Base-by-base conservation (phyloP, 1,139 yeast genomes). In the Meyerozyma elateridarum region DNA sequence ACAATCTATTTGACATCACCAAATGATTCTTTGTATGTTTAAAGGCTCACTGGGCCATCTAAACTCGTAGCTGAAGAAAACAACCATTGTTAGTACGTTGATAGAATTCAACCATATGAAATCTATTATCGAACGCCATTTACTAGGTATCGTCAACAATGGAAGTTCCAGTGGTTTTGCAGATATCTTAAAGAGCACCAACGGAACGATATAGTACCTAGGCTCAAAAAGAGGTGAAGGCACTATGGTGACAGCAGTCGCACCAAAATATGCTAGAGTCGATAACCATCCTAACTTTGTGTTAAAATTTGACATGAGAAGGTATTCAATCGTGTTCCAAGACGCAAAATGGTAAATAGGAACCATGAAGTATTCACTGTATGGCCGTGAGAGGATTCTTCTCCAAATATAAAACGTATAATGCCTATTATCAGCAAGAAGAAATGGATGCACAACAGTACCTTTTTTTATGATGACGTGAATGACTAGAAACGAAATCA, bases 191-290 rank as follows among this genome's bases (percentile, higher is more conserved):
- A 89, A 88, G 22, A 88, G 52, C 9, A 84, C 52, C 49, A 76
- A 77, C 3, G 98, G 97, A 3, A 85, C 50, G 32, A 91, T 83
- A 54, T 82, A 91, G 55, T 93, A 91, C 34, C 98, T 73, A 29
- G 96, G 96, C 54, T 91, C 99, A 48, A 93, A 78, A 40, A 91
- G 64, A 7, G 98, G 97, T 0, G 95, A 80, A 9, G 97, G 96
- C 0, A 83, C 74, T 16, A 91, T 65, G 0, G 93, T 82, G 2
- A 76, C 53, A 2, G 70, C 48, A 0, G 74, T 65, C 18, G 89
- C 81, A 0, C 61, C 56, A 2, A 78, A 37, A 37, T 69, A 76
- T 1, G 78, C 72, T 7, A 73, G 7, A 4, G 58, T 56, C 13
- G 68, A 58, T 5, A 70, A 54, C 20, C 62, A 41, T 11, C 41